Evolutionary conservation across 108 stramenopile species (phyloP), one percentile per base, ranked within the genome.

Genomic region (Cyclotella cryptica): DNA sequence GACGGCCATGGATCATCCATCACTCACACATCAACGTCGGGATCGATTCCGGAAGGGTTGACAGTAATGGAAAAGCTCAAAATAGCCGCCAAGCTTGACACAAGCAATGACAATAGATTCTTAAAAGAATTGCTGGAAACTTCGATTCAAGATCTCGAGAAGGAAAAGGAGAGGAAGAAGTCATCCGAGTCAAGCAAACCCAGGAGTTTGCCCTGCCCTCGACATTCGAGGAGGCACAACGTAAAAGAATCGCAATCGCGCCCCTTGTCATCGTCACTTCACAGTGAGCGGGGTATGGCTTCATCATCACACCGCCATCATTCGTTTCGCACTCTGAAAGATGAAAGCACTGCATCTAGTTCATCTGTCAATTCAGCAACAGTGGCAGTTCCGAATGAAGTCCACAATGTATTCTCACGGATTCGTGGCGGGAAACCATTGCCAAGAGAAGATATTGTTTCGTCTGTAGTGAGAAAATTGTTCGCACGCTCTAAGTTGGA

Each of bases 381-480:
- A 28, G 55, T 55, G 18, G 52, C 74, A 21, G 43, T 75, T 26
- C 74, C 74, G 17, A 58, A 44, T 21, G 74, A 67, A 29, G 74
- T 67, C 3, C 29, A 41, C 1, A 28, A 28, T 39, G 51, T 58
- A 18, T 58, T 75, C 17, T 65, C 64, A 17, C 49, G 74, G 19
- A 53, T 55, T 40, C 44, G 74, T 35, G 74, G 74, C 1, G 49
- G 74, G 19, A 65, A 55, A 17, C 40, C 78, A 4, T 54, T 79
- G 49, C 78, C 78, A 26, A 42, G 78, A 40, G 78, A 79, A 62
- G n/a, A 39, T 12, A 40, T 79, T 8, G 78, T 79, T 18, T 28
- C 27, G 17, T 44, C 10, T 44, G 64, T 72, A 24, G 64, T 71
- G 14, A 42, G 66, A 42, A 35, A 30, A 30, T 72, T 79, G 43